Evolutionary conservation across 2,329 filamentous ascomycete species (phyloP), one percentile per base, ranked within the genome.

Genomic region (Xylariaceae sp.): DNA sequence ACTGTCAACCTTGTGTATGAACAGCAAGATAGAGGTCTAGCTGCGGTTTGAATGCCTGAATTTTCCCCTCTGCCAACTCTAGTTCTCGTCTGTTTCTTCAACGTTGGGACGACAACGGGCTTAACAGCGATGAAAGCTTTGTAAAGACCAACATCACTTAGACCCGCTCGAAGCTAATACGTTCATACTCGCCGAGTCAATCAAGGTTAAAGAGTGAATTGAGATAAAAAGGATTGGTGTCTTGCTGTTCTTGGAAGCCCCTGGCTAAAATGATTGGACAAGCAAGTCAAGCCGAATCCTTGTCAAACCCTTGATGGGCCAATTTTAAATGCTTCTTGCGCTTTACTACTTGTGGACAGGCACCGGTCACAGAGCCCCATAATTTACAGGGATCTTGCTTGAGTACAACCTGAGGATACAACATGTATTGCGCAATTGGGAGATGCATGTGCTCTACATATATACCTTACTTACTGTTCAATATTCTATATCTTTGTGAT

Each of bases 271-370:
- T 57, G 48, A 65, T 67, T 63, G 56, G 65, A 52, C 43, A 46
- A 40, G 44, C 16, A 23, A 37, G 32, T 7, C 32, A 37, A 37
- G 32, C 32, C 6, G 32, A 7, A 37, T 10, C 32, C 32, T 37
- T 37, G 32, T 37, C 23, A 37, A 14, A 57, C 47, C 67, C 67
- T 57, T 65, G 65, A 57, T 60, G 48, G 37, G 54, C 12, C 59
- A 68, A 69, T 70, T 65, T 70, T 60, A 68, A 64, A 51, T 63
- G 57, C 64, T 59, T 65, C 57, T 48, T 44, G 20, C 54, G 48
- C 64, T 54, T 68, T 63, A 29, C 67, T 56, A 42, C 46, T 59
- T 65, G 43, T 20, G 50, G 42, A 32, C 45, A 61, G 57, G 58
- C 55, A 46, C 44, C 43, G 40, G 58, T 50, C 47, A 40, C 54